Evolutionary conservation across 441 rosid species (phyloP), one percentile per base, ranked within the genome.

Genomic region (Eruca vesicaria): DNA sequence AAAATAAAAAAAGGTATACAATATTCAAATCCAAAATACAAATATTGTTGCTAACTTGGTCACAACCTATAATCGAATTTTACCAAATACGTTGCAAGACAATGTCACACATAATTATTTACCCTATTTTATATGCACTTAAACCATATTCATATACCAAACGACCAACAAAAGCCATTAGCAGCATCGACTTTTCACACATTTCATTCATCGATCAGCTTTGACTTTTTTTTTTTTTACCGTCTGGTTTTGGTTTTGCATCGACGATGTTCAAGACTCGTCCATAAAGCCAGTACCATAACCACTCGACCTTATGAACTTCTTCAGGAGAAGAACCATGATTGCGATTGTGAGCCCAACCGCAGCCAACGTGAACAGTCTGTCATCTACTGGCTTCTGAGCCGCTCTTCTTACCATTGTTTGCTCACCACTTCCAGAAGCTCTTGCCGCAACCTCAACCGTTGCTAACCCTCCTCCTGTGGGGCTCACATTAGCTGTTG

Each of bases 241-340:
- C 19, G 36, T 52, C 56, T 62, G 50, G 31, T 59, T 57, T 21
- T n/a, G n/a, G 74, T 52, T 29, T 19, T 41, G n/a, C n/a, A 48
- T 57, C 31, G 20, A 63, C 28, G 11, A 73, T 31, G 23, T 79
- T 81, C 82, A 94, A 1, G 98, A 94, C 56, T 85, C 89, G 78
- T 88, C 93, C 90, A 89, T 86, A 84, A 92, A 85, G 58, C 90
- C 80, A 41, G 98, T 82, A 64, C 93, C 94, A 52, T 85, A 86
- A 63, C 96, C 94, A 11, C 43, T 36, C 10, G 43, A 36, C 5
- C 43, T 36, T 36, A 36, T 36, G 43, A 36, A 36, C 14, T 36
- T 36, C 43, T 36, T 36, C 9, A 36, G n/a, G 43, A 36, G 14
- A 36, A 36, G 43, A 36, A 10, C 43, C 43, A 36, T 7, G 43